Evolutionary conservation across 768 basidiomycete species (phyloP), one percentile per base, ranked within the genome.

Genomic region (Russula olivacea): DNA sequence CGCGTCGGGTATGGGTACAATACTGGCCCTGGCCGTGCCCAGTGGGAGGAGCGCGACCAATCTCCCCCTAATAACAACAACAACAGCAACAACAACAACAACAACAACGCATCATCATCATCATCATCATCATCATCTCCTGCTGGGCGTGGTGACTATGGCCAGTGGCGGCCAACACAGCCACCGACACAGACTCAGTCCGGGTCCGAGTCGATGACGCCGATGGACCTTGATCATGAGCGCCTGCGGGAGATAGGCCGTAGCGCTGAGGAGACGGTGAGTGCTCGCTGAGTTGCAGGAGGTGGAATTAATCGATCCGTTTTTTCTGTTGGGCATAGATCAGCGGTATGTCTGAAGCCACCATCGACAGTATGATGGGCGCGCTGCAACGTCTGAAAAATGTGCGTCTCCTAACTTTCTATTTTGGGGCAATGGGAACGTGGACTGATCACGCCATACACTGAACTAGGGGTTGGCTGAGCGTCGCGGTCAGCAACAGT

Each of bases 281-380:
- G 77, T 72, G 17, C 17, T 23, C 45, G 45, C 45, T 47, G 45
- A 47, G 45, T 47, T 47, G 6, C 2, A 40, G 40, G 21, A 2
- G 19, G 14, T 12, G 12, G 36, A 36, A 12, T 36, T 36, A 36
- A 36, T 36, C 4, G 14, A 36, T 36, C 11, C 1, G 25, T 17
- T 41, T 50, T 49, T 17, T 50, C 12, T 40, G 19, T 21, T 8
- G 25, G 19, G 4, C 60, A 5, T 62, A 87, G 88, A 80, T 86
- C 75, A 74, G 75, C 9, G 85, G 87, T 55, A 70, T 88, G 61
- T 87, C 87, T 2, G 88, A 89, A 70, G 78, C 80, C 17, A 85
- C 87, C 0, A 79, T 90, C 19, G 86, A 87, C 50, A 78, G 80
- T 23, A 78, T 88, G 48, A 71, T 88, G 55, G 70, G 72, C 25